A percentile compares a stretch with the other conserved stretches of the same genome.
Evolutionary conservation across 148 eudicot genomes (phyloP).

Genomic region (Nepenthes gracilis): DNA sequence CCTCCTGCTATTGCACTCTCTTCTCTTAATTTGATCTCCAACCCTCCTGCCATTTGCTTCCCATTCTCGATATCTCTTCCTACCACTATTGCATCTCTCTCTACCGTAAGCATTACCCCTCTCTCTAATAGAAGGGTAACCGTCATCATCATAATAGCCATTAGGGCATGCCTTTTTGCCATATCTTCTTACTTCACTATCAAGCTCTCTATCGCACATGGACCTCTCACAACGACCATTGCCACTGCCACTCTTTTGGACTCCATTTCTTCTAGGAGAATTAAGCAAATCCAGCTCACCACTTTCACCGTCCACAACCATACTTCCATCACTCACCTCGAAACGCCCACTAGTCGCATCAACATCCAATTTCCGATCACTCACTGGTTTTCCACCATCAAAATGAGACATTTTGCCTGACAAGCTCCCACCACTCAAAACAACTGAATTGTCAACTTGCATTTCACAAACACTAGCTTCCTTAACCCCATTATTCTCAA

Average conservation of each 20-base stretch:
- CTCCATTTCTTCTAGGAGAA: conserved; percentile 5
- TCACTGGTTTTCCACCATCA: background rate
- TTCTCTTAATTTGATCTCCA: conserved; percentile 31
- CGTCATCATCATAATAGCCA: conserved; percentile 28
- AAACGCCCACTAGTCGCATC: background rate
- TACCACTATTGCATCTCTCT: conserved; percentile 16
- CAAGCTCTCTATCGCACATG: conserved; percentile 13
- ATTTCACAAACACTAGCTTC: conserved; percentile 6
- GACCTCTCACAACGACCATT: background rate
- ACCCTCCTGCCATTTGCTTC: conserved; percentile 42
- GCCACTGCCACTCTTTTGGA: conserved; percentile 3
- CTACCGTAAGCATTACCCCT: conserved; percentile 5
- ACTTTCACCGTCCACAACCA: conserved; percentile 9
- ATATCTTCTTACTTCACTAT: conserved; percentile 22
- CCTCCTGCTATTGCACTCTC: conserved; percentile 35
- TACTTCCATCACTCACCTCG: conserved; percentile 3
- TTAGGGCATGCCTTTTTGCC: conserved; percentile 29
- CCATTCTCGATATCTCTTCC: conserved; percentile 46
- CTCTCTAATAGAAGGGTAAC: conserved; percentile 17
- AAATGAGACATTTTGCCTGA: background rate
- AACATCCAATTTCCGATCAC: background rate
- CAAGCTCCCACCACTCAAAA: conserved; percentile 1
- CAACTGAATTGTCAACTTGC: conserved; percentile 14
- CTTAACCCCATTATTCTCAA: background rate
- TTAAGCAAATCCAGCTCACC: conserved; percentile 7